Conservation (phyloP, 2,329 filamentous ascomycete species). For the Alternaria tenuissima region DNA sequence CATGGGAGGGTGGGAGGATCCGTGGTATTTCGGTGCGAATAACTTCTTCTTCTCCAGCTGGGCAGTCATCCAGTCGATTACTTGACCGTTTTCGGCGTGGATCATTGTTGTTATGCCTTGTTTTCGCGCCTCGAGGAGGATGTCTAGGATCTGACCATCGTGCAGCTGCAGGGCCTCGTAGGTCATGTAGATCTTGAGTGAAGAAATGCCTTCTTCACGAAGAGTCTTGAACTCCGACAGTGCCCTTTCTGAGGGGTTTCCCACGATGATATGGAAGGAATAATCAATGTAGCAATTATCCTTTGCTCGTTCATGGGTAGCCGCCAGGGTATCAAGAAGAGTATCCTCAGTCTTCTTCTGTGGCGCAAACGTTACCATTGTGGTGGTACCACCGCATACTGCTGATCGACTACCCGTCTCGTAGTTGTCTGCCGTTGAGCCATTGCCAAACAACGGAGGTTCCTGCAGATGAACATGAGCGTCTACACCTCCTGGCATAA, state of each 20-base stretch:
- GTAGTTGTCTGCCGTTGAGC: conserved; percentile 51
- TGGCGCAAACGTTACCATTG: conserved; percentile 59
- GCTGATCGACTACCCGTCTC: conserved; percentile 56
- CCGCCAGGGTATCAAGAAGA: conserved; percentile 54
- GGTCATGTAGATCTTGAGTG: conserved; percentile 57
- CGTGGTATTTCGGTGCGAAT: conserved; percentile 62
- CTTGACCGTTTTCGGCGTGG: conserved; percentile 63
- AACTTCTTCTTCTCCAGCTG: conserved; percentile 60
- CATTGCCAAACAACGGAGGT: conserved; percentile 56
- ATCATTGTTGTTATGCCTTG: conserved; percentile 64
- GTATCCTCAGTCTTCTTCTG: conserved; percentile 57
- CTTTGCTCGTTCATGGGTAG: conserved; percentile 54
- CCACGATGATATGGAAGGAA: conserved; percentile 52
- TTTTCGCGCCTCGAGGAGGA: conserved; percentile 51
- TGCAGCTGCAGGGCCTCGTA: conserved; percentile 51
- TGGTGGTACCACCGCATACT: conserved; percentile 60
- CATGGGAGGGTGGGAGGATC: conserved; percentile 58
- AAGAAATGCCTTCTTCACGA: conserved; percentile 49
- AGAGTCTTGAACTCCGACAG: conserved; percentile 49
- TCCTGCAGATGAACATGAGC: conserved; percentile 58
- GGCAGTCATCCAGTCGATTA: conserved; percentile 63
- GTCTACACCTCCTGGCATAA: conserved; percentile 57
- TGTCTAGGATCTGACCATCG: conserved; percentile 51
- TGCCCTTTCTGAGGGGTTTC: conserved; percentile 47
- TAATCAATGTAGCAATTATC: conserved; percentile 60